Conservation (phyloP, 257 asterid species). For the Solanum megistacrolobum region DNA sequence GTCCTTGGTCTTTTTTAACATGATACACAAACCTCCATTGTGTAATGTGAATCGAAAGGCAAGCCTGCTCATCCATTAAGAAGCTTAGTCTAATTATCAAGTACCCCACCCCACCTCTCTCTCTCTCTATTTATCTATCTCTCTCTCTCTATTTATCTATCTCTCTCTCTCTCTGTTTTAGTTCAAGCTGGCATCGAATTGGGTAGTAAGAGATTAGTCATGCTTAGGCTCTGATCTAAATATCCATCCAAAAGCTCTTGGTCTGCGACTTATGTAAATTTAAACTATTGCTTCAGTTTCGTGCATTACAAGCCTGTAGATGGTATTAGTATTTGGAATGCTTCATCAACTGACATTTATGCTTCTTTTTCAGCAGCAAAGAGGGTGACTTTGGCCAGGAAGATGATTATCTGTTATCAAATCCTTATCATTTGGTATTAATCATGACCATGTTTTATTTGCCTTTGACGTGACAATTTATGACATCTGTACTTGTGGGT, state of each 20-base stretch:
- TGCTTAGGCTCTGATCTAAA: not conserved
- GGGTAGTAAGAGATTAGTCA: not conserved
- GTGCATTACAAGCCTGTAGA: not conserved
- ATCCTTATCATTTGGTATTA: conserved; percentile 94
- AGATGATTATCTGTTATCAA: conserved; percentile 78
- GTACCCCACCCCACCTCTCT: not conserved
- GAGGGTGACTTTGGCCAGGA: conserved; percentile 74
- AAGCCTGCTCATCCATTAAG: not conserved
- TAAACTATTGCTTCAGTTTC: not conserved
- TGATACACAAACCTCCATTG: not conserved
- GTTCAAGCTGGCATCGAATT: not conserved
- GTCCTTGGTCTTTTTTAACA: not conserved
- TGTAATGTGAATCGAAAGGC: not conserved
- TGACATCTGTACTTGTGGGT: not conserved
- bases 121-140: too few species aligned
- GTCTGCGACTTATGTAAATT: not conserved
- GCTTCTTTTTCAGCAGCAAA: conserved; percentile 62
- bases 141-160: not conserved
- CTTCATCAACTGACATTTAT: conserved; percentile 6
- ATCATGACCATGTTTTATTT: not conserved
- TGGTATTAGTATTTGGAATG: conserved; percentile 13
- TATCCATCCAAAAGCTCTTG: not conserved
- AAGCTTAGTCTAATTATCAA: not conserved
- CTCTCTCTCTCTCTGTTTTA: not conserved
- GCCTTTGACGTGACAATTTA: not conserved